These are phyloP conservation scores for Skeletonema marinoi DNA, from an alignment of 108 stramenopile genomes.

Conservation along the genomic window DNA sequence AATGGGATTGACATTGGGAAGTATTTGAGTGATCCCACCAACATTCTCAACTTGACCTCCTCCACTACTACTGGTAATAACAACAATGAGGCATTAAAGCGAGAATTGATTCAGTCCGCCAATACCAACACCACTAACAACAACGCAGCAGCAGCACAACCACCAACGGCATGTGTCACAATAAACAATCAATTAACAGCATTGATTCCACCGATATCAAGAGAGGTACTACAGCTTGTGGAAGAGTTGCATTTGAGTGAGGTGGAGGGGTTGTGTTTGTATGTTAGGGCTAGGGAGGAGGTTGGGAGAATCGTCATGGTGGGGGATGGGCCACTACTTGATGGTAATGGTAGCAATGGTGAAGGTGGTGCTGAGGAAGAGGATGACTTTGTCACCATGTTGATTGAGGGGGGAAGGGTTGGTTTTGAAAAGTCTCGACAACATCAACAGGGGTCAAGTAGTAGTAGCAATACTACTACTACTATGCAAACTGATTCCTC, in stretches of 20 bases:
- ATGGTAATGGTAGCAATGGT: background rate
- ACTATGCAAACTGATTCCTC: background rate
- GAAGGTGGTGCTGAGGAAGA: background rate
- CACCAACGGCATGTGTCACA: constrained; percentile 30
- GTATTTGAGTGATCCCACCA: constrained; percentile 11
- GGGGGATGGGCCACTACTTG: background rate
- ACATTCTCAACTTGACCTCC: constrained; percentile 4
- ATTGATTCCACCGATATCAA: constrained; percentile 49
- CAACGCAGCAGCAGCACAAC: constrained; percentile 31
- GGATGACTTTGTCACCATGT: constrained; percentile 13
- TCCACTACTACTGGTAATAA: background rate
- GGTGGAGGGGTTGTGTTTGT: constrained; percentile 54
- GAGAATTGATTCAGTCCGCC: background rate
- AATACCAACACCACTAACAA: constrained; percentile 7
- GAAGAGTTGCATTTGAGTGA: constrained; percentile 63
- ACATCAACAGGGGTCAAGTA: background rate
- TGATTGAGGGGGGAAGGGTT: constrained; percentile 14
- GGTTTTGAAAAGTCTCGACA: constrained; percentile 11
- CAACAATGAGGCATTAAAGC: background rate
- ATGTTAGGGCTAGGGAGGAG: constrained; percentile 41
- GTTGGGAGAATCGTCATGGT: background rate
- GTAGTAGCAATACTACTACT: background rate
- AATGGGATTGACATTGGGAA: background rate
- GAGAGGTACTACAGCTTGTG: constrained; percentile 50
- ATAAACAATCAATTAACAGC: constrained; percentile 32